phyloP scores from a whole-genome alignment of 2,329 filamentous ascomycete genomes.

The Polychaeton citri region DNA sequence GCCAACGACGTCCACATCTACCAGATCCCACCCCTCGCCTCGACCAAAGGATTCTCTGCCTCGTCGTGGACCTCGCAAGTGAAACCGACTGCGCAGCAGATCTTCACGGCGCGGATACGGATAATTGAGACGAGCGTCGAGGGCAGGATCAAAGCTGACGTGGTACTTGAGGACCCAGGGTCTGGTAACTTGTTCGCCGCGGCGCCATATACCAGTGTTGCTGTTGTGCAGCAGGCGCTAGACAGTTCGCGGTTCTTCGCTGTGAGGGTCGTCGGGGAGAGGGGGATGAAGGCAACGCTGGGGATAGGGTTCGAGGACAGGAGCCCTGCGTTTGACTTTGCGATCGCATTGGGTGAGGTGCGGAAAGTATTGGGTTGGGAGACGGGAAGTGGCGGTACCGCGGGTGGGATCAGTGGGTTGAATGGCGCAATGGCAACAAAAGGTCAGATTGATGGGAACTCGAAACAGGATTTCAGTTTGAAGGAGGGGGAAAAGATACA shows the following conservation, averaged over 20 bases:
- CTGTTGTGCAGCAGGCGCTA: conserved; percentile 60
- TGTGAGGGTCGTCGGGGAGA: conserved; percentile 61
- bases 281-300: conserved; percentile 62
- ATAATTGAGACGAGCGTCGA: conserved; percentile 21
- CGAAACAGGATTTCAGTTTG: conserved; percentile 63
- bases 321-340: conserved; percentile 75
- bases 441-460: conserved; percentile 32
- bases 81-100: conserved; percentile 52
- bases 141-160: conserved; percentile 50
- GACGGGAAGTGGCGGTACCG: conserved; percentile 7
- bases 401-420: conserved; percentile 1
- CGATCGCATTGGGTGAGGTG: conserved; percentile 66
- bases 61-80: conserved; percentile 59
- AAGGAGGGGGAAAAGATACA: conserved; percentile 86
- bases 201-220: conserved; percentile 56
- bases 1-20: conserved; percentile 68
- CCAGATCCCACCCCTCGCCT: conserved; percentile 67
- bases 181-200: conserved; percentile 70
- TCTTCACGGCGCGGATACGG: conserved; percentile 74
- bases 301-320: conserved; percentile 82
- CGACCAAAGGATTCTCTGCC: conserved; percentile 67
- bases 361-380: conserved; percentile 51
- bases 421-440: conserved; percentile 9
- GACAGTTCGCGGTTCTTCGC: conserved; percentile 80
- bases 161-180: conserved; percentile 64